These are phyloP conservation scores for Epichloe bromicola DNA, from an alignment of 2,329 filamentous ascomycete genomes.

Conservation along the genomic window DNA sequence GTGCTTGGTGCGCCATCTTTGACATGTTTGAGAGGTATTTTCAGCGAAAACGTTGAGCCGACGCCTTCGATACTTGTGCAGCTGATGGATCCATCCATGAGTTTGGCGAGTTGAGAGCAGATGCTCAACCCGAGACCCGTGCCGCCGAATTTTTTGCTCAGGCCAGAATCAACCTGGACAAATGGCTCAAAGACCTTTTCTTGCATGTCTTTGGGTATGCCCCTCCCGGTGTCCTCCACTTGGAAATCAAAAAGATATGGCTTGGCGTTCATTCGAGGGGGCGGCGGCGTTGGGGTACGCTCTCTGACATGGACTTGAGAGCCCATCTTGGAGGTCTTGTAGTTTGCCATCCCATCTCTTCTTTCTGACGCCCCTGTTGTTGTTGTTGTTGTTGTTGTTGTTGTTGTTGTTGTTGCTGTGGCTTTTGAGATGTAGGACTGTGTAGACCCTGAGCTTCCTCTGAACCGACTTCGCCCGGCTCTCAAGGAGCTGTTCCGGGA, in stretches of 20 bases:
- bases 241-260: slow-evolving; percentile 75
- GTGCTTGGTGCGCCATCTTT: slow-evolving; percentile 44
- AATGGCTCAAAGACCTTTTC: slow-evolving; percentile 86
- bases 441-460: slow-evolving; percentile 35
- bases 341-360: slow-evolving; percentile 34
- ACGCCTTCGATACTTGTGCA: slow-evolving; percentile 59
- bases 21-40: slow-evolving; percentile 67
- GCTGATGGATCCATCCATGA: slow-evolving; percentile 70
- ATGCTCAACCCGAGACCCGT: slow-evolving; percentile 83
- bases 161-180: slow-evolving; percentile 77
- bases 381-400: slow-evolving; percentile 8
- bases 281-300: slow-evolving; percentile 38
- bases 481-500: slow-evolving; percentile 30
- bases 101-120: slow-evolving; percentile 67
- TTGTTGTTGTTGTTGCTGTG: slow-evolving; percentile 10
- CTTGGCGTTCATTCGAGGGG: slow-evolving; percentile 46
- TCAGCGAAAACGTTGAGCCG: slow-evolving; percentile 72
- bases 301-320: slow-evolving; percentile 38
- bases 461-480: slow-evolving; percentile 28
- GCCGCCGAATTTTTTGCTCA: slow-evolving; percentile 83
- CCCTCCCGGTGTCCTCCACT: slow-evolving; percentile 77
- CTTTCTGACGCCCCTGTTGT: slow-evolving; percentile 7
- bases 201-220: slow-evolving; percentile 67
- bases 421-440: slow-evolving; percentile 36
- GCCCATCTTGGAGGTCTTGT: slow-evolving; percentile 41